Conservation (phyloP, 2,329 filamentous ascomycete species). For the Fusarium sarcochroum region DNA sequence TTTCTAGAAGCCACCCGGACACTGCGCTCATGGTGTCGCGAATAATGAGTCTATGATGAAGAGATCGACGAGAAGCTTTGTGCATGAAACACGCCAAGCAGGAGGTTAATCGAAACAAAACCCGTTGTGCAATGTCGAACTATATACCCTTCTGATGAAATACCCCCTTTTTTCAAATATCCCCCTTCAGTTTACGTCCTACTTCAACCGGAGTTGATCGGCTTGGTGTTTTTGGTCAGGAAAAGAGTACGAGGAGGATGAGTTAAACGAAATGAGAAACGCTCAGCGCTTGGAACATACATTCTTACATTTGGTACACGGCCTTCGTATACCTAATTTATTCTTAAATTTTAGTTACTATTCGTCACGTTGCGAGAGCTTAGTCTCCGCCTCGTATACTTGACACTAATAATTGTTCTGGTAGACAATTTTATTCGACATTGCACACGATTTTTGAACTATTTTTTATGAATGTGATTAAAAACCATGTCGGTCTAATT, state of each 20-base stretch:
- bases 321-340: conserved; percentile 38
- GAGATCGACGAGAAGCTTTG: conserved; percentile 37
- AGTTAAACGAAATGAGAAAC: conserved; percentile 41
- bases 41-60: conserved; percentile 54
- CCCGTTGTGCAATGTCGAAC: conserved; percentile 45
- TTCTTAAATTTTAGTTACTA: conserved; percentile 47
- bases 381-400: conserved; percentile 42
- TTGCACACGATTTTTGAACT: conserved; percentile 43
- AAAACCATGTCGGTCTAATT: neutral
- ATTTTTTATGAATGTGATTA: neutral
- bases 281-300: conserved; percentile 41
- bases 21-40: conserved; percentile 49
- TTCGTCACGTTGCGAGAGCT: conserved; percentile 44
- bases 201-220: conserved; percentile 46
- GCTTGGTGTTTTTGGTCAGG: conserved; percentile 46
- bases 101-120: conserved; percentile 28
- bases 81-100: conserved; percentile 17
- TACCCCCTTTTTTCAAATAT: conserved; percentile 42
- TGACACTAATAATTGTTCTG: conserved; percentile 51
- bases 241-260: conserved; percentile 37
- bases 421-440: conserved; percentile 53
- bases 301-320: conserved; percentile 40
- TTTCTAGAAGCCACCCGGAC: conserved; percentile 16
- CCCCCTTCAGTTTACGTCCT: conserved; percentile 41
- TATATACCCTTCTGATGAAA: conserved; percentile 47